A percentile compares a stretch with the other conserved stretches of the same genome.
These are phyloP conservation scores for Kentomonas sorsogonicus DNA, from an alignment of 208 protist species.

Conservation along the genomic window DNA sequence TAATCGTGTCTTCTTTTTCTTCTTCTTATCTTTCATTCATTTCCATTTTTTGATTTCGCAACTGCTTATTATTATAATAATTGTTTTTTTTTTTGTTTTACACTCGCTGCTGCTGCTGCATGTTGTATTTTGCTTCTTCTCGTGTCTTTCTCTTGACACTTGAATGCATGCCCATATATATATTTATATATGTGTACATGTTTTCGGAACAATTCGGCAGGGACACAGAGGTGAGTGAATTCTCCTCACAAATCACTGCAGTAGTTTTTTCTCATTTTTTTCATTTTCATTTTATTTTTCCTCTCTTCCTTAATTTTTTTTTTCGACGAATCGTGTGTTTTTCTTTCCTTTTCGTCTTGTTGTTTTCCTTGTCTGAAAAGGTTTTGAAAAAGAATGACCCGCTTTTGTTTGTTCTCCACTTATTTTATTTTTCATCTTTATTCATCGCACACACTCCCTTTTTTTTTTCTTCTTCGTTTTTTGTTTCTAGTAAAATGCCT, in stretches of 20 bases:
- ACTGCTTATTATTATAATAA: neutral
- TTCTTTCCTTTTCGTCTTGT: neutral
- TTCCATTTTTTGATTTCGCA: neutral
- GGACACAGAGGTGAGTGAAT: neutral
- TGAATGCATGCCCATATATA: neutral
- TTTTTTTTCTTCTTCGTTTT: constrained; percentile 1
- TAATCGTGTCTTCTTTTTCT: neutral
- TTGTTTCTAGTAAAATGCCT: neutral
- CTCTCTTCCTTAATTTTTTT: neutral
- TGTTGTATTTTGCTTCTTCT: neutral
- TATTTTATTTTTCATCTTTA: neutral
- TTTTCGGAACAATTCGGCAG: neutral
- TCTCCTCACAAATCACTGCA: neutral
- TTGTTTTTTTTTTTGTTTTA: neutral
- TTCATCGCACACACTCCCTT: neutral
- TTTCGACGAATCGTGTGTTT: neutral
- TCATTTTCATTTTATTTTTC: neutral
- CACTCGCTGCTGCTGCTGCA: too few species aligned
- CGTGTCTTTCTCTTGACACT: neutral
- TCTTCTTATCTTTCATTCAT: neutral
- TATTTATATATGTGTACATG: neutral
- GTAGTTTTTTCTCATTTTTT: neutral
- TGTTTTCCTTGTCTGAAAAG: constrained; percentile 1
- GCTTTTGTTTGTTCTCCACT: neutral
- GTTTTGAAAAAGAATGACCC: neutral